Conservation (phyloP, 1,284 basidiomycete species). For the Irpex sp. region DNA sequence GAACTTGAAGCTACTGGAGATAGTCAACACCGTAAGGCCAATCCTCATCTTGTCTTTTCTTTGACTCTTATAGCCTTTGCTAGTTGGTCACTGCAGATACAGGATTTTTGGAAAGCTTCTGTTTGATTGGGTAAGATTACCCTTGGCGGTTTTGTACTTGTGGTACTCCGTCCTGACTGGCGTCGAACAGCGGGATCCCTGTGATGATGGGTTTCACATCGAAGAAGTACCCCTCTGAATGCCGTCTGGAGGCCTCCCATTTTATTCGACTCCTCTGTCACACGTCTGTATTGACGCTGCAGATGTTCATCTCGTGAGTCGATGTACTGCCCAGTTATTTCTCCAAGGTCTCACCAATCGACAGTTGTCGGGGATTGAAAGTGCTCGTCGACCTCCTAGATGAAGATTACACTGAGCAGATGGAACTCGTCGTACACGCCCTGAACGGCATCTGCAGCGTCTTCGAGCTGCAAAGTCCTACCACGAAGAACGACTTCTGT, state of each 20-base stretch:
- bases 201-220: constrained; percentile 93
- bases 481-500: constrained; percentile 97
- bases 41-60: constrained; percentile 2
- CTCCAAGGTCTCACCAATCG: too few relatives aligned
- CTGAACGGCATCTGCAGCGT: constrained; percentile 93
- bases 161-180: constrained; percentile 3
- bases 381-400: constrained; percentile 94
- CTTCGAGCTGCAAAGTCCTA: constrained; percentile 92
- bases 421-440: constrained; percentile 89
- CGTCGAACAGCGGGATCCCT: constrained; percentile 68
- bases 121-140: constrained; percentile 74
- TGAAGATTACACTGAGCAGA: constrained; percentile 89
- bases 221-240: constrained; percentile 91
- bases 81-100: constrained; percentile 86
- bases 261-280: constrained; percentile 92
- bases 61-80: background rate
- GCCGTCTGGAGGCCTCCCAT: constrained; percentile 90
- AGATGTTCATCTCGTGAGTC: constrained; percentile 97
- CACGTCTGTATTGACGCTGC: constrained; percentile 86
- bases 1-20: constrained; percentile 76
- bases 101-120: constrained; percentile 90
- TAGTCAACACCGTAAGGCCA: constrained; percentile 76
- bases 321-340: too few relatives aligned
- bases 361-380: constrained; percentile 89
- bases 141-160: background rate